Evolutionary conservation across 306 rosid genomes (phyloP).

Genomic region (Alnus glutinosa): DNA sequence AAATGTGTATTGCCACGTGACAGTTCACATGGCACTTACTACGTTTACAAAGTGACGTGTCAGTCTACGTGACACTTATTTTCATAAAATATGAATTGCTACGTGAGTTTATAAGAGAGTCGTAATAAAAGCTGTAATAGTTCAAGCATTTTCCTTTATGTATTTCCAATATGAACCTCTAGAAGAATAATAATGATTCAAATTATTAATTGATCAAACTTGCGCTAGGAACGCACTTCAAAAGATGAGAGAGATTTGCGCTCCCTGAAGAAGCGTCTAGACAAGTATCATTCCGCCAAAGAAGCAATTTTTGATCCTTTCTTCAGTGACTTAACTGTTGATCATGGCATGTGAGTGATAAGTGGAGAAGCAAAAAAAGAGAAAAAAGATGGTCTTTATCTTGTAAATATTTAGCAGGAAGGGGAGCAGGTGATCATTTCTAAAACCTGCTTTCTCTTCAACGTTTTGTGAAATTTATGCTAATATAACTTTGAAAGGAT

Average conservation of each 20-base stretch:
- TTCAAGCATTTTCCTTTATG: not conserved
- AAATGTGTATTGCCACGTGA: too few species aligned
- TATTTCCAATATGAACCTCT: not conserved
- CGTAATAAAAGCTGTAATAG: too few species aligned
- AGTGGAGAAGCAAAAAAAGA: not conserved
- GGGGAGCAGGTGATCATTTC: not conserved
- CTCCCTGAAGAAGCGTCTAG: constrained; percentile 83
- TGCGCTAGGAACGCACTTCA: constrained; percentile 65
- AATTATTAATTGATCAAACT: constrained; percentile 18
- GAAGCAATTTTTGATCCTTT: constrained; percentile 80
- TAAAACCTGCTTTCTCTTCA: not conserved
- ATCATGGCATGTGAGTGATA: constrained; percentile 2
- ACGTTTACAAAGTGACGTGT: too few species aligned
- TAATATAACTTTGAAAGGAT: not conserved
- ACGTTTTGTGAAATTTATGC: not conserved
- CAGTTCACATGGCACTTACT: too few species aligned
- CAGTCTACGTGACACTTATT: too few species aligned
- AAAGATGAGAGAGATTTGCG: constrained; percentile 88
- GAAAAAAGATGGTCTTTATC: constrained; percentile 3
- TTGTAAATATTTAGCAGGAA: not conserved
- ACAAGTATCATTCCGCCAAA: constrained; percentile 67
- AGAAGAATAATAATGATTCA: constrained; percentile 4
- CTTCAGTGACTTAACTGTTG: constrained; percentile 58
- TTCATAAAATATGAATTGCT: too few species aligned
- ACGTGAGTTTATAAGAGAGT: too few species aligned